A percentile compares a stretch with the other conserved stretches of the same genome.
Conservation (phyloP, 805 yeast species). For the Limtongia smithiae region DNA sequence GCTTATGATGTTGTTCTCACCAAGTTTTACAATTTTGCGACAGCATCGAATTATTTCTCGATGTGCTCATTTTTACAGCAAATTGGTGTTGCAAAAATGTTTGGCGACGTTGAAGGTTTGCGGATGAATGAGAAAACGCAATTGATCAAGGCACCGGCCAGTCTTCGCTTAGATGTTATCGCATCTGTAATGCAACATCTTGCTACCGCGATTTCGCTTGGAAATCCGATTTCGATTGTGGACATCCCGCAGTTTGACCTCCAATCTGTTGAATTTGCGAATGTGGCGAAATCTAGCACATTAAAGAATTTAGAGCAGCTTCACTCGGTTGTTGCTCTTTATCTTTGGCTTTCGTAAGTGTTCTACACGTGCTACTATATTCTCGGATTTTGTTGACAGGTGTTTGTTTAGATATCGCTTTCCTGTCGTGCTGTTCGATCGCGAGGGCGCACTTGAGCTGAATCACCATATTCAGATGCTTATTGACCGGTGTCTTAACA, state of each 20-base stretch:
- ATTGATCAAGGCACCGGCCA: conserved; percentile 62
- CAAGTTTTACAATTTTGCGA: conserved; percentile 46
- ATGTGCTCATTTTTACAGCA: conserved; percentile 43
- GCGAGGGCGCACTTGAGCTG: conserved; percentile 66
- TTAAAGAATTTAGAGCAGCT: conserved; percentile 24
- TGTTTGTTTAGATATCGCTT: conserved; percentile 46
- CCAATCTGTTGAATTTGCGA: conserved; percentile 16
- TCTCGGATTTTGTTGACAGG: not conserved
- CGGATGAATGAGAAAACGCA: conserved; percentile 55
- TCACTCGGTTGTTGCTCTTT: conserved; percentile 39
- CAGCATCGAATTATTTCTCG: conserved; percentile 36
- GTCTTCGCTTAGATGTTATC: conserved; percentile 36
- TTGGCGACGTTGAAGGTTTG: conserved; percentile 44
- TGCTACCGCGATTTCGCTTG: conserved; percentile 53
- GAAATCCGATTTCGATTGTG: conserved; percentile 53
- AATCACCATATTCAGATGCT: conserved; percentile 38
- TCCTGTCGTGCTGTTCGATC: conserved; percentile 75
- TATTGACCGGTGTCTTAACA: conserved; percentile 20
- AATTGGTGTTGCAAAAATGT: conserved; percentile 43
- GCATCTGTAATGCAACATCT: conserved; percentile 47
- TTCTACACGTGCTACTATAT: not conserved
- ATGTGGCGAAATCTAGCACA: conserved; percentile 11
- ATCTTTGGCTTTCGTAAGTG: conserved; percentile 74
- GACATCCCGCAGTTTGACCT: conserved; percentile 42
- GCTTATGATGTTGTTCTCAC: conserved; percentile 47